Evolutionary conservation across 2,329 filamentous ascomycete species (phyloP).

Genomic region (Penicillium brasilianum): DNA sequence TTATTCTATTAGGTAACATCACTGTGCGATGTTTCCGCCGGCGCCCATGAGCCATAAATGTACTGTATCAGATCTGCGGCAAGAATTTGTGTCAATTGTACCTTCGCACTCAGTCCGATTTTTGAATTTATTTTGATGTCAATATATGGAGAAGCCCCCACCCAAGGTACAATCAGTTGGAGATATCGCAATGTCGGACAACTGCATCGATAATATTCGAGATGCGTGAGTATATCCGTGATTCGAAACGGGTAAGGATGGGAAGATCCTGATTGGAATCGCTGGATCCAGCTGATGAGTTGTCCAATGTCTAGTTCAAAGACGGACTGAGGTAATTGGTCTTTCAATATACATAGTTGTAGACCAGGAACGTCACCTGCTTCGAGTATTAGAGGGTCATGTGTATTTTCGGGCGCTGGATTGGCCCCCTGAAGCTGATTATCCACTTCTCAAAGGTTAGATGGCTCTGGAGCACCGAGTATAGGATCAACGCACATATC

Average conservation of each 20-base stretch:
- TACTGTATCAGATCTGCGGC: not conserved
- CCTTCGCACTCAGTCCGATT: not conserved
- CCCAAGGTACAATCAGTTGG: not conserved
- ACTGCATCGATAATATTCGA: not conserved
- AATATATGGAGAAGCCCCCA: not conserved
- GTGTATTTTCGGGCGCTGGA: not conserved
- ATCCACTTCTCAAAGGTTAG: not conserved
- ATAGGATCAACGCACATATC: not conserved
- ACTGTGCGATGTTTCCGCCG: not conserved
- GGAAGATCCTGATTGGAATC: not conserved
- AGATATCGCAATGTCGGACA: not conserved
- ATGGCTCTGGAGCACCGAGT: not conserved
- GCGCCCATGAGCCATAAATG: not conserved
- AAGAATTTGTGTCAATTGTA: slow-evolving; percentile 1
- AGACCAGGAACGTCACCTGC: not conserved
- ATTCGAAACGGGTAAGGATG: not conserved
- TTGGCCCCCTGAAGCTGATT: not conserved
- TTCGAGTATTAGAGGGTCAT: not conserved
- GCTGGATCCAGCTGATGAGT: not conserved
- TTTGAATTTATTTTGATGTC: slow-evolving; percentile 1
- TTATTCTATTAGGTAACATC: not conserved
- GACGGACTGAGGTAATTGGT: not conserved
- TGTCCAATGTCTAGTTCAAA: not conserved
- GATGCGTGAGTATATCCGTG: not conserved
- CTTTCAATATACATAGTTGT: not conserved